These are phyloP conservation scores for Debaryomyces psychrophilus DNA, from an alignment of 1,139 yeast species.

Conservation along the genomic window DNA sequence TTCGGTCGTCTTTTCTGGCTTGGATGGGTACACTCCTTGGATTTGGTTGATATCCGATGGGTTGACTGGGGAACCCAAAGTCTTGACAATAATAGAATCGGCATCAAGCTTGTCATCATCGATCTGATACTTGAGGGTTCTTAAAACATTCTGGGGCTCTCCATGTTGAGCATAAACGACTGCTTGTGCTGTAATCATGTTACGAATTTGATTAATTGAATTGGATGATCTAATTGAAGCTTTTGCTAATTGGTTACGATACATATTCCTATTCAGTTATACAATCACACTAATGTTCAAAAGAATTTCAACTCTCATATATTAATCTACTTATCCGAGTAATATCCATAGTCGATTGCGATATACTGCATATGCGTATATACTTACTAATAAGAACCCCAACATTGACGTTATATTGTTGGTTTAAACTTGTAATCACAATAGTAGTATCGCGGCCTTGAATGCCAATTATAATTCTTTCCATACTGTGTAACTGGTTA, in stretches of 20 bases:
- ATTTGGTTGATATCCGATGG: conserved; percentile 49
- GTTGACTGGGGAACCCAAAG: conserved; percentile 81
- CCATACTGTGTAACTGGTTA: no score
- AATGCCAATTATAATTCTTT: no score
- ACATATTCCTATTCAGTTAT: neutral
- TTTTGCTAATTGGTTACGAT: conserved; percentile 1
- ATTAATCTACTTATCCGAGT: neutral
- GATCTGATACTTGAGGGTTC: conserved; percentile 54
- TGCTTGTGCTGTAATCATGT: conserved; percentile 58
- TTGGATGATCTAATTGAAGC: conserved; percentile 1
- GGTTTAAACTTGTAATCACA: no score
- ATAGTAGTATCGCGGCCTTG: no score
- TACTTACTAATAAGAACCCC: neutral
- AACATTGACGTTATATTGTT: no score
- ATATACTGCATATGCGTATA: neutral
- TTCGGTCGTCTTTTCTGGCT: conserved; percentile 35
- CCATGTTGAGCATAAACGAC: conserved; percentile 62
- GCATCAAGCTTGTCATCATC: conserved; percentile 46
- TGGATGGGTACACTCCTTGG: conserved; percentile 46
- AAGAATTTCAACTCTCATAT: neutral
- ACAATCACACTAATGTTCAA: neutral
- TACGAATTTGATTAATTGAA: conserved; percentile 24
- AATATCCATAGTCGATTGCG: neutral
- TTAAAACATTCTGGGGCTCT: conserved; percentile 58
- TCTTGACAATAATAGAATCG: conserved; percentile 55